Evolutionary conservation across 2,329 filamentous ascomycete species (phyloP), one percentile per base, ranked within the genome.

Genomic region (Capronia americana): DNA sequence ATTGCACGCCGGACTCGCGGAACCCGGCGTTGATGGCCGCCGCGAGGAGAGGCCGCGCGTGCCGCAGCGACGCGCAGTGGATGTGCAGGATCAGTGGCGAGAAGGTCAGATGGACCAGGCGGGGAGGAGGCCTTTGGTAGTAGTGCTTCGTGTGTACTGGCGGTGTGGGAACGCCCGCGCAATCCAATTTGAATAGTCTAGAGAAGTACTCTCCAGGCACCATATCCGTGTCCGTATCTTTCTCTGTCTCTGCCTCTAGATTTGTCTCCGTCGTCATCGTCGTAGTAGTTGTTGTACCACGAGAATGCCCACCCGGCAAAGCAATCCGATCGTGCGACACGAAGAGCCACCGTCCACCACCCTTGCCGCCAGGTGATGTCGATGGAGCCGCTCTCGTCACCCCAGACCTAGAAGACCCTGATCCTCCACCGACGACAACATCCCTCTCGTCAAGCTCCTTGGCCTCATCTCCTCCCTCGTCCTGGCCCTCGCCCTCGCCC

Each of bases 1-100:
- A 78, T 68, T 82, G 81, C 7, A 94, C 90, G 20, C 94, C 94
- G 66, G 91, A 95, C 79, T 98, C 94, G 14, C 94, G 88, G 76
- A 97, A 97, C 0, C 94, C 94, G 3, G 92, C 90, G 72, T 88
- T 86, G 10, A 94, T 83, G 1, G 91, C 93, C 53, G 91, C 91
- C 11, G 88, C 84, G 14, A 97, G 85, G 20, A 96, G 83, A 8
- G 86, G 82, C 71, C 96, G 90, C 3, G 94, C 92, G 73, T 94
- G 87, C 12, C 85, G 79, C 0, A 88, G 82, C 0, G 92, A 94
- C 17, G 92, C 87, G 5, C 92, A 88, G 73, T 96, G 85, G 51
- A 98, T 84, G 72, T 98, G 94, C 0, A 98, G 86, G 71, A 97
- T 72, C 6, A 73, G 67, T 55, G 79, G 67, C 75, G 76, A 73